Conservation (phyloP, 176 grass and related monocot genomes). For the bread wheat (Triticum aestivum) region DNA sequence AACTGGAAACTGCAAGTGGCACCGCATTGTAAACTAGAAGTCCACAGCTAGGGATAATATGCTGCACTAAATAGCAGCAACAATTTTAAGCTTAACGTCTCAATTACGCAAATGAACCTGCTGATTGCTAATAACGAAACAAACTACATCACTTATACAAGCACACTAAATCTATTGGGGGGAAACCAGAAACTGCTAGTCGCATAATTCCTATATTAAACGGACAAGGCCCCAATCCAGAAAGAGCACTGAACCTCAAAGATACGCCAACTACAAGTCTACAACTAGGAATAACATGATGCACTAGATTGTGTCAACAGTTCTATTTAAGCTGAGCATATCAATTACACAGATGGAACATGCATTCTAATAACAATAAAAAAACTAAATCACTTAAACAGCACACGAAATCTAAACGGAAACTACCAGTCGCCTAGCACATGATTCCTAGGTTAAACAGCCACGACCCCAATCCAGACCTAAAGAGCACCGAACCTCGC, state of each 20-base stretch:
- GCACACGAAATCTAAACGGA: background rate
- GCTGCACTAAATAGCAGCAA: background rate
- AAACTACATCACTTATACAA: background rate
- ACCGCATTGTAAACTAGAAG: background rate
- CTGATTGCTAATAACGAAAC: background rate
- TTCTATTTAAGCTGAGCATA: background rate
- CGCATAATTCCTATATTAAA: slow-evolving; percentile 1
- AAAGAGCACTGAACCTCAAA: background rate
- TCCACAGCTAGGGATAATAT: background rate
- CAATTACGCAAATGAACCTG: background rate
- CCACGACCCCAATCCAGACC: background rate
- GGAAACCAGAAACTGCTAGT: background rate
- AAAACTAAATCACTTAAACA: background rate
- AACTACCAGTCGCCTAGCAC: background rate
- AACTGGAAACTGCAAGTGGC: background rate
- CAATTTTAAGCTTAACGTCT: background rate
- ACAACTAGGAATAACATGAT: background rate
- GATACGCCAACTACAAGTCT: background rate
- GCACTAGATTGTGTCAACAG: background rate
- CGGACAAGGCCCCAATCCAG: background rate
- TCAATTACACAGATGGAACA: background rate
- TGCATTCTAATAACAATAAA: background rate
- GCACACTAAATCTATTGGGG: background rate
- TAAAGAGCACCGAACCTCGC: background rate
- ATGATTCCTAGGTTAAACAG: slow-evolving; percentile 11